phyloP scores from a whole-genome alignment of 2,329 filamentous ascomycete species.

The Diaporthe longicolla region DNA sequence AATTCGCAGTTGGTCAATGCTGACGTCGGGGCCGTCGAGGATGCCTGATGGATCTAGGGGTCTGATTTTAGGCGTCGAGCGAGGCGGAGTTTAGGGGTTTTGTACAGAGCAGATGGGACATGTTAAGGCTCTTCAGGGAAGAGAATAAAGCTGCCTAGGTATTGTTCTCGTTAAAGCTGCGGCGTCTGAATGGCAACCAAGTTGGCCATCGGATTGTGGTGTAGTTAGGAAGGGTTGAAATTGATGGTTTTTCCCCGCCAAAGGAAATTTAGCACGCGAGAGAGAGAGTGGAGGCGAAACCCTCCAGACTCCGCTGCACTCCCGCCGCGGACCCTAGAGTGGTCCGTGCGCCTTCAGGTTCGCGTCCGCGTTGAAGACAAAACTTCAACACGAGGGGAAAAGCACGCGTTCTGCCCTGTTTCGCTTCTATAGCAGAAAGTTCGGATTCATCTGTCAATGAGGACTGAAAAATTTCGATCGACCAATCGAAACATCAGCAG shows the following conservation, averaged over 20 bases:
- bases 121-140: conserved; percentile 32
- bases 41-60: conserved; percentile 23
- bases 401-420: background rate
- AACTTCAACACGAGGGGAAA: background rate
- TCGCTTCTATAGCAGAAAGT: background rate
- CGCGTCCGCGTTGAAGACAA: conserved; percentile 8
- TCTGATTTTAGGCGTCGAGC: conserved; percentile 28
- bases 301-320: conserved; percentile 1
- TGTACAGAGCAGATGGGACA: conserved; percentile 31
- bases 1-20: conserved; percentile 1
- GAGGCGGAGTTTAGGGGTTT: background rate
- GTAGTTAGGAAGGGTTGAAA: conserved; percentile 4
- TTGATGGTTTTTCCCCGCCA: conserved; percentile 35
- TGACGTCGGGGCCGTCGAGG: conserved; percentile 27
- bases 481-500: background rate
- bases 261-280: conserved; percentile 36
- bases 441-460: background rate
- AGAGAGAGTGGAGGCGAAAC: conserved; percentile 26
- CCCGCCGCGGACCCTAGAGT: conserved; percentile 3
- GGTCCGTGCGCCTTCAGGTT: conserved; percentile 6
- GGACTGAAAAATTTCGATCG: background rate
- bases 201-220: background rate
- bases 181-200: conserved; percentile 31
- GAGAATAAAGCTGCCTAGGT: background rate
- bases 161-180: conserved; percentile 23